phyloP scores from a whole-genome alignment of 345 rosid genomes.

The Moricandia moricandioides region DNA sequence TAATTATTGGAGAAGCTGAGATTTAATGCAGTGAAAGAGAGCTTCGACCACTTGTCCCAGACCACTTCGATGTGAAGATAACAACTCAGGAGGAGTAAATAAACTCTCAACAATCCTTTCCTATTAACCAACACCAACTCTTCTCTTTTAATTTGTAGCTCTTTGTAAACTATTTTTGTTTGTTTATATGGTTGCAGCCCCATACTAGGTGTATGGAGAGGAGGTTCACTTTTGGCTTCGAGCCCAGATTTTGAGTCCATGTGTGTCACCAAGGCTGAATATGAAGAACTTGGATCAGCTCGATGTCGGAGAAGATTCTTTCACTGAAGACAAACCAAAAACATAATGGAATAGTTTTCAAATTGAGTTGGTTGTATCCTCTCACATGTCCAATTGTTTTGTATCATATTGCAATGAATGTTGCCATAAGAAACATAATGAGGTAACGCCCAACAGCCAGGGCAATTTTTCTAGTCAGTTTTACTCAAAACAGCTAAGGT shows the following conservation, averaged over 20 bases:
- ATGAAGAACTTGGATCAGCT: slow-evolving; percentile 91
- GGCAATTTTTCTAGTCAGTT: not conserved
- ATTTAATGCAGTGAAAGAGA: slow-evolving; percentile 62
- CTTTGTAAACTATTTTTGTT: not conserved
- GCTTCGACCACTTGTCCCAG: slow-evolving; percentile 96
- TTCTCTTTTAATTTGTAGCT: not conserved
- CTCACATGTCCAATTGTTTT: not conserved
- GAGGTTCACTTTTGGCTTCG: slow-evolving; percentile 91
- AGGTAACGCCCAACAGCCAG: not conserved
- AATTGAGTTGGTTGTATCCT: not conserved
- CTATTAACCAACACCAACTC: not conserved
- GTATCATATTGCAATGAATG: not conserved
- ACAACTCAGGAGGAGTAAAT: slow-evolving; percentile 80
- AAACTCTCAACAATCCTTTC: slow-evolving; percentile 14
- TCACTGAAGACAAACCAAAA: slow-evolving; percentile 37
- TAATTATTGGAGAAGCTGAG: too few species aligned
- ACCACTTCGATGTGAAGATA: slow-evolving; percentile 71
- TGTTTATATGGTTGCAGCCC: slow-evolving; percentile 52
- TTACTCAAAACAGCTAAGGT: not conserved
- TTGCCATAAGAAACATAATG: not conserved
- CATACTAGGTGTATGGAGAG: slow-evolving; percentile 91
- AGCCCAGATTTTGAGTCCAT: slow-evolving; percentile 84
- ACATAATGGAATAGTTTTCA: not conserved
- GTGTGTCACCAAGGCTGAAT: slow-evolving; percentile 93
- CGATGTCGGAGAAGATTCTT: slow-evolving; percentile 82